These are phyloP conservation scores for Ogataea nakhonphanomensis DNA, from an alignment of 805 yeast species.

Conservation along the genomic window DNA sequence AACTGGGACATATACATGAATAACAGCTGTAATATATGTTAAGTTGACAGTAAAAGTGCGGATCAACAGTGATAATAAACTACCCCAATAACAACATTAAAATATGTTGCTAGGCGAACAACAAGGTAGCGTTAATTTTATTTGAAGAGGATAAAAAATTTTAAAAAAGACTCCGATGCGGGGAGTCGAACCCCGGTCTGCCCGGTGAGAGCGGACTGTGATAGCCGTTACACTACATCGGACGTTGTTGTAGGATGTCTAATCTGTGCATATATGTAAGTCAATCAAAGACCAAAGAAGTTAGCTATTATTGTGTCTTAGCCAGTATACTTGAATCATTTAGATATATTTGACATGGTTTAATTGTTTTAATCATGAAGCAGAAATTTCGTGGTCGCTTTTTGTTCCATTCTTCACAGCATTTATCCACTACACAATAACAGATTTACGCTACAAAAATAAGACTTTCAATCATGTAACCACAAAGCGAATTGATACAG, in stretches of 20 bases:
- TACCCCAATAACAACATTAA: too few relatives aligned
- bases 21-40: too few relatives aligned
- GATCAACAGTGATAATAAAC: too few relatives aligned
- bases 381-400: too few relatives aligned
- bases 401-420: not conserved
- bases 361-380: too few relatives aligned
- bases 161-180: constrained; percentile 21
- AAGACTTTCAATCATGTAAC: constrained; percentile 22
- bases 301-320: not conserved
- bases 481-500: constrained; percentile 33
- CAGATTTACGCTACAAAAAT: not conserved
- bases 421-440: not conserved
- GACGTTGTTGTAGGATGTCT: constrained; percentile 7
- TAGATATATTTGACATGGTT: too few relatives aligned
- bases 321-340: too few relatives aligned
- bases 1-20: too few relatives aligned
- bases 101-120: not conserved
- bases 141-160: too few relatives aligned
- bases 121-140: too few relatives aligned
- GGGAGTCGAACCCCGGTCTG: constrained; percentile 26
- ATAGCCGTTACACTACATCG: constrained; percentile 25
- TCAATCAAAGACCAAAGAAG: not conserved
- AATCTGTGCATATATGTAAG: not conserved
- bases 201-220: constrained; percentile 26
- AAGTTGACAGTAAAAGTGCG: too few relatives aligned